phyloP scores from a whole-genome alignment of 495 filamentous ascomycete species.

The Astrothelium macrocarpum region DNA sequence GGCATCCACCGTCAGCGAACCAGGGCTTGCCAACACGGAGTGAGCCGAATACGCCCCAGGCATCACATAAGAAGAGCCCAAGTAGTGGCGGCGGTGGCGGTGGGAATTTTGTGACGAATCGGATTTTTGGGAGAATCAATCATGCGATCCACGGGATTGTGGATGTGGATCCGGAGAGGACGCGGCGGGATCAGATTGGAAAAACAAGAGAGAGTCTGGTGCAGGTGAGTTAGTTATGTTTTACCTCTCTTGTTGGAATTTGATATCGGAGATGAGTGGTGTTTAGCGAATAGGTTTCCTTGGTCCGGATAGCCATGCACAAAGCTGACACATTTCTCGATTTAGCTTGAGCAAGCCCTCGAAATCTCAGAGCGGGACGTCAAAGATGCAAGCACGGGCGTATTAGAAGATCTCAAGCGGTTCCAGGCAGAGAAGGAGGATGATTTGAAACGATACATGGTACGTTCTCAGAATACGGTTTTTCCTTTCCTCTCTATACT shows the following conservation, averaged over 20 bases:
- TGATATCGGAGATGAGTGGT: neutral
- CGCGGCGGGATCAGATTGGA: constrained; percentile 82
- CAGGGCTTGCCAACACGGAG: constrained; percentile 31
- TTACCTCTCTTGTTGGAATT: neutral
- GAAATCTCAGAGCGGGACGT: constrained; percentile 81
- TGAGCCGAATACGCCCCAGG: constrained; percentile 30
- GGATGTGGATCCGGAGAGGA: constrained; percentile 89
- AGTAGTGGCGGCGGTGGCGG: constrained; percentile 33
- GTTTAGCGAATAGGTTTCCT: neutral
- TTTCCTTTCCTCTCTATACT: constrained; percentile 21
- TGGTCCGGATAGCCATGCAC: neutral
- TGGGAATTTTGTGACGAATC: constrained; percentile 76
- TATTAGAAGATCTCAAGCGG: constrained; percentile 77
- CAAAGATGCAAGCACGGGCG: constrained; percentile 75
- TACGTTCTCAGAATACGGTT: constrained; percentile 37
- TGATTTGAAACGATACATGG: constrained; percentile 91
- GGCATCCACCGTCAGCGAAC: constrained; percentile 50
- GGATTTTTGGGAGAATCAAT: constrained; percentile 88
- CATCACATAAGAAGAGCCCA: constrained; percentile 56
- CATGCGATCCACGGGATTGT: constrained; percentile 94
- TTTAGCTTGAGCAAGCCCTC: constrained; percentile 77
- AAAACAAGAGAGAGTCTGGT: constrained; percentile 73
- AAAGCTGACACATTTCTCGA: neutral
- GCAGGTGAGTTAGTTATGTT: constrained; percentile 38
- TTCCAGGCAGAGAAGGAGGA: constrained; percentile 93